These are phyloP conservation scores for Psidium friedrichsthalianum DNA, from an alignment of 345 rosid species.

Conservation along the genomic window DNA sequence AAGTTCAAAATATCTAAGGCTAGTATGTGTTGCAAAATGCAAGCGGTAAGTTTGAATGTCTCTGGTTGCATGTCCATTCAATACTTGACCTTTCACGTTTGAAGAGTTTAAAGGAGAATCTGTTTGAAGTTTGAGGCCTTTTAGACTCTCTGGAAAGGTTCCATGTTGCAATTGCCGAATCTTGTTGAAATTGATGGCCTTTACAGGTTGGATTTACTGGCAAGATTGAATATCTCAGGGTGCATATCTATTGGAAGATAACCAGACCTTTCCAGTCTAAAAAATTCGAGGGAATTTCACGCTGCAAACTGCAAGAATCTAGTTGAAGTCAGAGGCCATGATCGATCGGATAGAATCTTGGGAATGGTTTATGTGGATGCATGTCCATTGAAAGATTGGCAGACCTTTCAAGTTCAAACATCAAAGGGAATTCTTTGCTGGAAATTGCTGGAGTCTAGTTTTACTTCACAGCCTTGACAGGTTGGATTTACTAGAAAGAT, in stretches of 20 bases:
- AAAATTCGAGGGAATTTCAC: neutral
- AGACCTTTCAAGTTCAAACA: too few species aligned
- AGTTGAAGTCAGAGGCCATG: neutral
- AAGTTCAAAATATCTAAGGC: neutral
- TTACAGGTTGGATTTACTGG: neutral
- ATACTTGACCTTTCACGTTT: neutral
- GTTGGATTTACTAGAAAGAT: neutral
- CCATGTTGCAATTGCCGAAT: neutral
- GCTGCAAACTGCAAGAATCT: neutral
- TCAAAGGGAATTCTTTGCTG: neutral
- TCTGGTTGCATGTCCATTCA: neutral
- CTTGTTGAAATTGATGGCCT: neutral
- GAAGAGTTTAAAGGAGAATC: neutral
- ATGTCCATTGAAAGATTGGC: neutral
- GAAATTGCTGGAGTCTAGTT: neutral
- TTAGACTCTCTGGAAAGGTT: neutral
- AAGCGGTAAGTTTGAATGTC: neutral
- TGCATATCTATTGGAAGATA: neutral
- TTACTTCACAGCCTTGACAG: too few species aligned
- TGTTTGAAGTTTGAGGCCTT: neutral
- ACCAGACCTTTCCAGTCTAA: neutral
- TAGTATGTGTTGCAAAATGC: neutral
- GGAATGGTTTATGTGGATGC: neutral
- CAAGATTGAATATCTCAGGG: neutral
- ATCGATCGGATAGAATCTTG: neutral